A percentile compares a stretch with the other conserved stretches of the same genome.
Evolutionary conservation across 768 basidiomycete genomes (phyloP).

Genomic region (Termitomyces sp.): DNA sequence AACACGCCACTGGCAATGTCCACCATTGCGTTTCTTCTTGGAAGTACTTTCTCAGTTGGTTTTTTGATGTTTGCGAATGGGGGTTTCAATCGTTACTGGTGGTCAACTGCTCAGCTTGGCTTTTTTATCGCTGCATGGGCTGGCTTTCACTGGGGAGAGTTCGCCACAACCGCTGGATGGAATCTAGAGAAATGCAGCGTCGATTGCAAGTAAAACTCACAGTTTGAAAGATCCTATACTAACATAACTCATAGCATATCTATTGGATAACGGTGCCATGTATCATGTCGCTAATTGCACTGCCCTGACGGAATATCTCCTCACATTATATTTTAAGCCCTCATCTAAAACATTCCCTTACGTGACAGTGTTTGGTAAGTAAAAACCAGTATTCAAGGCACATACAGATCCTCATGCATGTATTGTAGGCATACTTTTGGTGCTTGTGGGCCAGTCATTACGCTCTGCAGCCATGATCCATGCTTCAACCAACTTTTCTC

Average conservation of each 20-base stretch:
- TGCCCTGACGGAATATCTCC: constrained; percentile 77
- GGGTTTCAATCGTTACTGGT: constrained; percentile 43
- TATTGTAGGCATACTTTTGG: constrained; percentile 55
- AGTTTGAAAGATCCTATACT: not conserved
- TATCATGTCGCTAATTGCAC: constrained; percentile 83
- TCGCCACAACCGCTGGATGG: constrained; percentile 93
- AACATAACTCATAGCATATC: constrained; percentile 58
- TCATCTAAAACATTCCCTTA: constrained; percentile 54
- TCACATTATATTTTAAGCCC: constrained; percentile 65
- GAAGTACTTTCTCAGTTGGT: constrained; percentile 62
- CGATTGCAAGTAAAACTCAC: constrained; percentile 65
- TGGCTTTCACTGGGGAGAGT: constrained; percentile 91
- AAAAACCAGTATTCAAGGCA: not conserved
- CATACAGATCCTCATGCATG: not conserved
- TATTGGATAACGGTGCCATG: constrained; percentile 82
- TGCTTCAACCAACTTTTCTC: constrained; percentile 90
- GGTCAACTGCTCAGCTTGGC: constrained; percentile 73
- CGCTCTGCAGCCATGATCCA: constrained; percentile 96
- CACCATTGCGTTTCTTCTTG: constrained; percentile 81
- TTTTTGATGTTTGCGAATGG: constrained; percentile 42
- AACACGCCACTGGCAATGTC: constrained; percentile 84
- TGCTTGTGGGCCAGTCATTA: constrained; percentile 67
- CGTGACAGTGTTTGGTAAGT: constrained; percentile 54
- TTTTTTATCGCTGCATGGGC: constrained; percentile 83
- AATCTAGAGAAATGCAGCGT: constrained; percentile 89